phyloP scores from a whole-genome alignment of 176 grass and related monocot species.

The Canna indica region DNA sequence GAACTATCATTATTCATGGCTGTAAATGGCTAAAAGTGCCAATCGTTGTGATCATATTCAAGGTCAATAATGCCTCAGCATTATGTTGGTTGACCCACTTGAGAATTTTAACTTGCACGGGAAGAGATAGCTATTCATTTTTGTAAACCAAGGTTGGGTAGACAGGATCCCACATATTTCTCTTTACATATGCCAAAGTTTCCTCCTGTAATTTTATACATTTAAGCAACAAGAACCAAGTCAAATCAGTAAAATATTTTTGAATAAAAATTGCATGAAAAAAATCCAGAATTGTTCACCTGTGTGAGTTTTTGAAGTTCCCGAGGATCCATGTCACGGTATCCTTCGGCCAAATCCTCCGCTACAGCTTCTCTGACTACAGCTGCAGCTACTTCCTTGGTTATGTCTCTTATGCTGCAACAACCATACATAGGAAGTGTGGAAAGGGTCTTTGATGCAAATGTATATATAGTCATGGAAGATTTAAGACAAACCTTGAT shows the following conservation, averaged over 20 bases:
- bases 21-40: too few species aligned
- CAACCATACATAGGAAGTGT: slow-evolving; percentile 1
- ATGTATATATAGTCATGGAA: not conserved
- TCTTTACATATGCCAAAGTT: slow-evolving; percentile 65
- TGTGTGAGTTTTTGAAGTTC: slow-evolving; percentile 73
- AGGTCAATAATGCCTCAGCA: not conserved
- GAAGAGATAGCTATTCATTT: slow-evolving; percentile 32
- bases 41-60: not conserved
- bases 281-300: slow-evolving; percentile 34
- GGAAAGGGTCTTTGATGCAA: not conserved
- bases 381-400: slow-evolving; percentile 86
- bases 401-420: slow-evolving; percentile 90
- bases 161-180: slow-evolving; percentile 80
- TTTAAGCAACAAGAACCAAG: not conserved
- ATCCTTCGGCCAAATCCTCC: slow-evolving; percentile 92
- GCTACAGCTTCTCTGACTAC: slow-evolving; percentile 81
- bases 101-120: not conserved
- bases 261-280: not conserved
- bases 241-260: not conserved
- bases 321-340: slow-evolving; percentile 77
- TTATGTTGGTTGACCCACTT: not conserved
- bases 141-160: slow-evolving; percentile 95
- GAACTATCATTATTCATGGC: too few species aligned
- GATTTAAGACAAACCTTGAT: slow-evolving; percentile 43
- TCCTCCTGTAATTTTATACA: slow-evolving; percentile 46